These are phyloP conservation scores for Pisolithus orientalis DNA, from an alignment of 768 basidiomycete genomes.

Conservation along the genomic window DNA sequence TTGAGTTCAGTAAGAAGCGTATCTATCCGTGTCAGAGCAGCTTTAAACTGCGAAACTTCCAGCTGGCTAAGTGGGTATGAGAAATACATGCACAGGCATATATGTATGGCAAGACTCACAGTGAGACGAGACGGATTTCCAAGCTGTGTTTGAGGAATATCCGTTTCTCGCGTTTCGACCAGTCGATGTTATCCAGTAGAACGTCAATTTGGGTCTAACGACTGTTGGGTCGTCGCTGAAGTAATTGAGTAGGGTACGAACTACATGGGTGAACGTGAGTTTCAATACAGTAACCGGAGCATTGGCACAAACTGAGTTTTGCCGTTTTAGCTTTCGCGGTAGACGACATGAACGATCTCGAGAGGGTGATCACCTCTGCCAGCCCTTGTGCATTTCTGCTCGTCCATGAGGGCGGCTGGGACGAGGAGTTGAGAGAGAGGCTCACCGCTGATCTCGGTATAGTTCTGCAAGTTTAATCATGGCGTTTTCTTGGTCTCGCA, in stretches of 20 bases:
- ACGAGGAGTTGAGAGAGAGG: too few relatives aligned
- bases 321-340: conserved; percentile 94
- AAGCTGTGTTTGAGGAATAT: conserved; percentile 94
- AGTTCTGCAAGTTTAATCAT: conserved; percentile 81
- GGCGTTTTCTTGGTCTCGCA: conserved; percentile 80
- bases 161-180: conserved; percentile 88
- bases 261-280: conserved; percentile 32
- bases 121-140: conserved; percentile 77
- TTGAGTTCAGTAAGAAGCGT: conserved; percentile 84
- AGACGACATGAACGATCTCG: conserved; percentile 83
- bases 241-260: conserved; percentile 89
- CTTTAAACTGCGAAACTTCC: conserved; percentile 68
- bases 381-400: conserved; percentile 77
- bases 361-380: conserved; percentile 79
- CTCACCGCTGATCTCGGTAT: conserved; percentile 81
- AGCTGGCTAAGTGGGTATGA: conserved; percentile 46
- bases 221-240: conserved; percentile 71
- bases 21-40: conserved; percentile 78
- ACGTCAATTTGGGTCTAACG: conserved; percentile 74
- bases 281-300: background rate
- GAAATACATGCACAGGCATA: background rate
- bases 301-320: conserved; percentile 63
- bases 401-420: background rate
- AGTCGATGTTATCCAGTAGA: conserved; percentile 85
- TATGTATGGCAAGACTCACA: conserved; percentile 37